Conservation (phyloP, 257 asterid genomes). For the Catharanthus roseus region DNA sequence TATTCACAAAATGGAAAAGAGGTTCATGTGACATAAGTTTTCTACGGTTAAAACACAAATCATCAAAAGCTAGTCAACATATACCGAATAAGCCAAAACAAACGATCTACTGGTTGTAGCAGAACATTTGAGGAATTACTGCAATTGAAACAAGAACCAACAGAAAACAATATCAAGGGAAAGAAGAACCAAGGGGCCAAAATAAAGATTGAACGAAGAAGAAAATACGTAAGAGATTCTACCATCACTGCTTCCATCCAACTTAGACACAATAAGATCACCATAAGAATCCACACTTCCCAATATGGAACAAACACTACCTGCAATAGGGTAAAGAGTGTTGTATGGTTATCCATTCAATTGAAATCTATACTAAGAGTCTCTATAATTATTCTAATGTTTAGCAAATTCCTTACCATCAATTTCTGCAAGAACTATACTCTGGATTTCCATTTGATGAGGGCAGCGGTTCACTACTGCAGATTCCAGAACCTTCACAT, state of each 20-base stretch:
- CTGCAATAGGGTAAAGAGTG: too few relatives aligned
- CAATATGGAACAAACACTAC: conserved; percentile 51
- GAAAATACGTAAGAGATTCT: conserved; percentile 9
- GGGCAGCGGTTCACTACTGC: conserved; percentile 68
- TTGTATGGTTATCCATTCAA: too few relatives aligned
- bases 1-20: too few relatives aligned
- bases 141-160: too few relatives aligned
- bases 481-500: conserved; percentile 64
- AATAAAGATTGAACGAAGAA: neutral
- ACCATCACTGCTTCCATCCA: conserved; percentile 52
- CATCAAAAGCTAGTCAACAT: neutral
- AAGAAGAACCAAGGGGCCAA: neutral
- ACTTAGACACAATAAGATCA: conserved; percentile 74
- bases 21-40: neutral
- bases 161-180: neutral
- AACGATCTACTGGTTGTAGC: too few relatives aligned
- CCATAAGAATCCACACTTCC: conserved; percentile 95
- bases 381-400: neutral
- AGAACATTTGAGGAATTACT: too few relatives aligned
- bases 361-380: too few relatives aligned
- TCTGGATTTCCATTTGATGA: conserved; percentile 82
- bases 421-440: conserved; percentile 60
- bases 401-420: conserved; percentile 40
- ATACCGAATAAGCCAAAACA: neutral
- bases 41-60: neutral